A percentile compares a stretch with the other conserved stretches of the same genome.
These are phyloP conservation scores for Cercophora sp. DNA, from an alignment of 495 filamentous ascomycete species.

Conservation along the genomic window DNA sequence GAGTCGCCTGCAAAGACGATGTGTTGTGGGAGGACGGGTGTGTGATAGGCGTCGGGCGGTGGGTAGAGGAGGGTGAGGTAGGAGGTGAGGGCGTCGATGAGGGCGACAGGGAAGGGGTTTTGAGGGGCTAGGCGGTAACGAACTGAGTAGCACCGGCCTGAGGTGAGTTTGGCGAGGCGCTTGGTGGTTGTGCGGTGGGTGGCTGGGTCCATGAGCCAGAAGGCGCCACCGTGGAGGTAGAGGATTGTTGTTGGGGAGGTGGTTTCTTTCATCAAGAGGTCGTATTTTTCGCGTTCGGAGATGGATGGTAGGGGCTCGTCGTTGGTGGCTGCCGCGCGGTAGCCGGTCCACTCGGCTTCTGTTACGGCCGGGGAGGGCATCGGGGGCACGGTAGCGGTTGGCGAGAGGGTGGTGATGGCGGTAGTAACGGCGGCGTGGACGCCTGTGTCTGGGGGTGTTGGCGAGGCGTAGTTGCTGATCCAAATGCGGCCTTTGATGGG, in stretches of 20 bases:
- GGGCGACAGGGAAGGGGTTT: conserved; percentile 72
- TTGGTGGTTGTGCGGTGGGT: conserved; percentile 52
- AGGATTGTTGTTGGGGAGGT: conserved; percentile 64
- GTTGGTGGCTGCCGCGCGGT: conserved; percentile 54
- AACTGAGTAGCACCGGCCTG: conserved; percentile 65
- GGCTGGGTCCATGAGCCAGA: conserved; percentile 73
- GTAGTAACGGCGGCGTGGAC: conserved; percentile 57
- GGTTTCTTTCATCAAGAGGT: conserved; percentile 65
- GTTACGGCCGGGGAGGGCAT: conserved; percentile 55
- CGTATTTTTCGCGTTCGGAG: conserved; percentile 68
- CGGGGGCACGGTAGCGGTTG: conserved; percentile 34
- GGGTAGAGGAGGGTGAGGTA: conserved; percentile 84
- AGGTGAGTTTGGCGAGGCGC: conserved; percentile 46
- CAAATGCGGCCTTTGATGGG: conserved; percentile 76
- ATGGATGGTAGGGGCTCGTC: conserved; percentile 51
- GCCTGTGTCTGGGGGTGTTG: conserved; percentile 42
- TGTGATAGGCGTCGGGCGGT: conserved; percentile 66
- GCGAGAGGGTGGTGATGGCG: conserved; percentile 59
- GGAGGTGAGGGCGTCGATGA: conserved; percentile 77
- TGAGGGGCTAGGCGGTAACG: conserved; percentile 89
- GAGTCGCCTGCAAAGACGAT: conserved; percentile 81
- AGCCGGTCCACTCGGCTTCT: conserved; percentile 86
- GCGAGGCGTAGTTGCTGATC: conserved; percentile 64
- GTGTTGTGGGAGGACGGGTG: conserved; percentile 60
- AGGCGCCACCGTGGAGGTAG: conserved; percentile 90